Base-by-base conservation (phyloP, 139 green algal genomes). In the Chlamydomonas schloesseri region DNA sequence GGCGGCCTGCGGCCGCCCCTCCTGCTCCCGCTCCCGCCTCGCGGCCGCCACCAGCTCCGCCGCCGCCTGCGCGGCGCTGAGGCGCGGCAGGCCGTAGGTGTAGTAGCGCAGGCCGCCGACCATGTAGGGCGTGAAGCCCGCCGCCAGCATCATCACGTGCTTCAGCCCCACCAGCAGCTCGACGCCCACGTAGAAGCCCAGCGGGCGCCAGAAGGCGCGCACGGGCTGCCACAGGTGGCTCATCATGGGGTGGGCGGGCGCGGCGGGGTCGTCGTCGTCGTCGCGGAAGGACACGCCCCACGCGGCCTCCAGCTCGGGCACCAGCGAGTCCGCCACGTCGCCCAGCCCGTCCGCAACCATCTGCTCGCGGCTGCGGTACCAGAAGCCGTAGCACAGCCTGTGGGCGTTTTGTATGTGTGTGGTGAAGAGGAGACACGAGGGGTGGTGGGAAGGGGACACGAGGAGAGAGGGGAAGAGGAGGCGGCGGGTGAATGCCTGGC, bases 141-240 rank as follows among this genome's bases (percentile, higher is more conserved):
- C 46, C 28, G 73, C 82, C 42, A 82, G 82, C 87, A 91, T 37
- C 67, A 91, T 53, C 15, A 79, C 26, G 74, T 91, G 87, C 75
- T 91, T 91, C 15, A 86, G 50, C 36, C 2, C 17, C 23, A 86
- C 82, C 21, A 92, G 55, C 31, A 87, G 24, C 77, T 92, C 89
- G 0, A 91, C 80, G 26, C 73, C 84, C 3, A 65, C 46, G 89
- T 92, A 92, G 55, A 92, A 87, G 6, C 23, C 10, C 46, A 90
- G 65, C 50, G 89, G 89, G 9, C 85, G 71, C 65, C 83, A 89
- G 55, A 87, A 71, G 67, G 55, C 78, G 33, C 72, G 73, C 26
- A 95, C 15, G 1, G 87, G 88, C 82, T 94, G 81, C 89, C 93
- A 93, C 23, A 95, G 87, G 84, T 95, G 93, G 0, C 62, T 71